Percentiles rank a stretch among this genome's conserved stretches.
phyloP scores from a whole-genome alignment of 176 grass and related monocot species.

The Oryza australiensis region DNA sequence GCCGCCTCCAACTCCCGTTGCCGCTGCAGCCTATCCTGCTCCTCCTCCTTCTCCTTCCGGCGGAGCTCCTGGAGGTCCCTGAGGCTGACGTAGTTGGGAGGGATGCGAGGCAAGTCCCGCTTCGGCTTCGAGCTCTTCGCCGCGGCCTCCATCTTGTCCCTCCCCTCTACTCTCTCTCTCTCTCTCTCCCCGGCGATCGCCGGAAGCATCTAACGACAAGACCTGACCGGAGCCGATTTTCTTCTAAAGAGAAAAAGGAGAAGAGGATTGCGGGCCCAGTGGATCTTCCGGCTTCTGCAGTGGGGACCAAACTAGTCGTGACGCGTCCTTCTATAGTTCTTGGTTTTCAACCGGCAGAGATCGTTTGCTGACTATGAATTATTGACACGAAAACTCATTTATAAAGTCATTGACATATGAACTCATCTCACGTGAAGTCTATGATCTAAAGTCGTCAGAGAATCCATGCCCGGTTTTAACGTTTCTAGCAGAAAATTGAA shows the following conservation, averaged over 20 bases:
- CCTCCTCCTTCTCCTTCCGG: slow-evolving; percentile 33
- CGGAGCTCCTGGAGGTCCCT: slow-evolving; percentile 45
- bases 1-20: slow-evolving; percentile 3
- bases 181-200: slow-evolving; percentile 15
- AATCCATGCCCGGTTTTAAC: no score
- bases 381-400: no score
- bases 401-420: no score
- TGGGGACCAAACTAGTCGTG: background rate
- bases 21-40: slow-evolving; percentile 18
- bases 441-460: no score
- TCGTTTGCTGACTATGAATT: no score
- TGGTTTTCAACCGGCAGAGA: no score
- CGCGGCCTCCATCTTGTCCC: slow-evolving; percentile 33
- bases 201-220: background rate
- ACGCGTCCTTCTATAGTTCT: background rate
- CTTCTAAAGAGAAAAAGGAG: background rate
- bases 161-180: background rate
- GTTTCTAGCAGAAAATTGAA: no score
- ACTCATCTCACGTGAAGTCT: no score
- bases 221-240: background rate
- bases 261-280: background rate
- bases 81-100: slow-evolving; percentile 60
- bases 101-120: slow-evolving; percentile 34
- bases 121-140: slow-evolving; percentile 5
- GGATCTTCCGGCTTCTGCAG: background rate